Evolutionary conservation across 495 filamentous ascomycete genomes (phyloP), one percentile per base, ranked within the genome.

Genomic region (Lepidopterella palustris): DNA sequence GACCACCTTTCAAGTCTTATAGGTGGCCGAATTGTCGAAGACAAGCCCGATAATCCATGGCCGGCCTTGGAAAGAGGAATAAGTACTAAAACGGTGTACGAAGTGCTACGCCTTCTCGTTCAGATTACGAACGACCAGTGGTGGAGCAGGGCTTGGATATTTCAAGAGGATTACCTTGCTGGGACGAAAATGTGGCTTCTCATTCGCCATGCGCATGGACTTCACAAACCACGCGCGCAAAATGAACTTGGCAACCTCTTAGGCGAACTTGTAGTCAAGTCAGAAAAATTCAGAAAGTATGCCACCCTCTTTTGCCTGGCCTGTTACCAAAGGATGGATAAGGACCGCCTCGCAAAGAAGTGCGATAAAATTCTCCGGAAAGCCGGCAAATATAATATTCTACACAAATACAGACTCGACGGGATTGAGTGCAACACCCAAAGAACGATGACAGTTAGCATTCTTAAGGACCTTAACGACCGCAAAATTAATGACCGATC

Each of bases 111-210:
- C 13, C 26, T 55, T 20, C 53, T 55, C 8, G 31, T 55, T 55
- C 29, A 39, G 13, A 55, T 55, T 21, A 55, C 53, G 32, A 31
- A 55, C 4, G 53, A 55, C 29, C 53, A 35, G 5, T 55, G 24
- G 53, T 55, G 53, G 53, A 55, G 27, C 32, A 55, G 53, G 31
- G 53, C 53, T 55, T 55, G 31, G 53, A 40, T 55, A 35, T 55
- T 55, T 42, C 29, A 55, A 40, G 53, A 55, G 21, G 53, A 55
- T 25, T 55, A 55, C 24, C 53, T 55, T 23, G 13, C 53, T 55
- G 31, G 53, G 29, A 55, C n/a, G 15, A 42, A 55, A 18, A 55
- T 55, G 53, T 55, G 24, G 53, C 53, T 55, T 55, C 53, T 55
- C 15, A 42, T 55, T 55, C 53, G 53, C 27, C 53, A 55, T 29